A percentile compares a stretch with the other conserved stretches of the same genome.
Evolutionary conservation across 192 early-diverging fungal genomes (phyloP).

Genomic region (Gonapodya prolifera): DNA sequence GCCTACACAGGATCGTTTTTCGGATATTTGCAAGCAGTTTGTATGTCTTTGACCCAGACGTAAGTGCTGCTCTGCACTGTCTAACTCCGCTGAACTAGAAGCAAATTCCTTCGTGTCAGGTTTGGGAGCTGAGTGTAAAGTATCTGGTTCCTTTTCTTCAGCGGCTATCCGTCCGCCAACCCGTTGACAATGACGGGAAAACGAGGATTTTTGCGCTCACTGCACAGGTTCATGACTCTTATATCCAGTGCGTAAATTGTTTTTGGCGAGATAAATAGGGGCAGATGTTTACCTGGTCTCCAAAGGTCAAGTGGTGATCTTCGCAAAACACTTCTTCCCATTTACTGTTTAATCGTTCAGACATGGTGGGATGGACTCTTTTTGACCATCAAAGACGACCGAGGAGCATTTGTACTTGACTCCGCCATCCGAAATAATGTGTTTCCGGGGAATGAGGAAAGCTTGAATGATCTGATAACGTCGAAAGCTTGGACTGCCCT

Average conservation of each 20-base stretch:
- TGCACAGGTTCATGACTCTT: neutral
- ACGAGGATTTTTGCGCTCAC: neutral
- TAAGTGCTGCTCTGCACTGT: no score
- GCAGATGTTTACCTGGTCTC: no score
- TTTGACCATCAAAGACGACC: neutral
- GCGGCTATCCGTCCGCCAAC: neutral
- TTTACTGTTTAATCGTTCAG: neutral
- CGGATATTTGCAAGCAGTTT: neutral
- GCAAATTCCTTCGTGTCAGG: no score
- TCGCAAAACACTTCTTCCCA: neutral
- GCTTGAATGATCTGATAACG: neutral
- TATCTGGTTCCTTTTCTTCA: neutral
- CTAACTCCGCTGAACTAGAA: no score
- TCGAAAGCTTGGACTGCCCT: neutral
- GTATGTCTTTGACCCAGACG: neutral
- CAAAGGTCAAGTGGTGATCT: neutral
- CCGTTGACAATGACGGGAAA: neutral
- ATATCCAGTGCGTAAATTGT: neutral
- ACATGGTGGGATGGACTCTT: neutral
- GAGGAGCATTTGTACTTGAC: neutral
- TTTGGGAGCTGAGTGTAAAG: neutral
- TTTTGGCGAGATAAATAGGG: no score
- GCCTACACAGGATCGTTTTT: neutral
- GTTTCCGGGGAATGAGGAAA: neutral
- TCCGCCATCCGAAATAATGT: neutral